phyloP scores from a whole-genome alignment of 2,329 filamentous ascomycete species.

The Helotiales sp. region DNA sequence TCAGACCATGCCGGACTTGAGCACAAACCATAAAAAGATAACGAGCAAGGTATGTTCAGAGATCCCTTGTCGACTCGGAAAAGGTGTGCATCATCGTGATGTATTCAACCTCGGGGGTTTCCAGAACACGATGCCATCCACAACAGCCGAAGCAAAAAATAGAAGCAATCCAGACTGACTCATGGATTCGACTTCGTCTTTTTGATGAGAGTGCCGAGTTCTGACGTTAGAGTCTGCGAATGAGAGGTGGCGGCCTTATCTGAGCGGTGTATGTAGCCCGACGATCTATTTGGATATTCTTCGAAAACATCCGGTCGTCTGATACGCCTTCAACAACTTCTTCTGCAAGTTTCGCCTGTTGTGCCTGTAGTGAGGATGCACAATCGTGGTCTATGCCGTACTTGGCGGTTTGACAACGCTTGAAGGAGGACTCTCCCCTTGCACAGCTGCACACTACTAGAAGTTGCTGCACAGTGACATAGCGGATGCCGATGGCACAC shows the following conservation, averaged over 20 bases:
- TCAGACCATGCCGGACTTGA: background rate
- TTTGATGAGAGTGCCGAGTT: constrained; percentile 11
- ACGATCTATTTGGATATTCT: constrained; percentile 26
- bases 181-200: constrained; percentile 3
- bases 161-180: constrained; percentile 7
- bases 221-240: constrained; percentile 28
- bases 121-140: background rate
- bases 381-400: constrained; percentile 7
- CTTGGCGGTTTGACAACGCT: constrained; percentile 18
- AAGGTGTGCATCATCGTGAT: constrained; percentile 1
- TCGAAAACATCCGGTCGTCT: constrained; percentile 18
- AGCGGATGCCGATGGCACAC: constrained; percentile 4
- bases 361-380: constrained; percentile 8
- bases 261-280: constrained; percentile 28
- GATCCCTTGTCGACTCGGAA: background rate
- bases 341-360: constrained; percentile 2
- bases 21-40: too few relatives aligned
- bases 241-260: constrained; percentile 33
- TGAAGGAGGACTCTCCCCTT: constrained; percentile 7
- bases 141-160: constrained; percentile 10
- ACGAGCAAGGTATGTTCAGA: too few relatives aligned
- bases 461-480: constrained; percentile 28
- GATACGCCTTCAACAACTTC: constrained; percentile 17
- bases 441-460: constrained; percentile 3
- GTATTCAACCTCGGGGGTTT: background rate